Percentiles rank a stretch among this genome's conserved stretches.
These are phyloP conservation scores for Russula sp. DNA, from an alignment of 768 basidiomycete genomes.

Conservation along the genomic window DNA sequence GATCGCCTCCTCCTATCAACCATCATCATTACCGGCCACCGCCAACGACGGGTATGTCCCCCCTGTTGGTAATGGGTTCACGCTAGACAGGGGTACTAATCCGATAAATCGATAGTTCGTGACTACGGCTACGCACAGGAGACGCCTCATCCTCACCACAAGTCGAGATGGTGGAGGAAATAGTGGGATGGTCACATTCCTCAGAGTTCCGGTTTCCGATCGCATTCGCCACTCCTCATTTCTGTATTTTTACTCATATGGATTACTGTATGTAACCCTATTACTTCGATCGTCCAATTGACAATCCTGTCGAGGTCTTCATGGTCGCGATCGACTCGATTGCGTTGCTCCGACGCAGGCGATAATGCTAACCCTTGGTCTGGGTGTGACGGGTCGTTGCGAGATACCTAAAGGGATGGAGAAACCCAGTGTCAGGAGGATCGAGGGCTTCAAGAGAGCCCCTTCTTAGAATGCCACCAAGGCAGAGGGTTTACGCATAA, in stretches of 20 bases:
- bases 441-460: not conserved
- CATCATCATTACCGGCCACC: slow-evolving; percentile 18
- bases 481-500: slow-evolving; percentile 25
- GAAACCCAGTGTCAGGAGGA: not conserved
- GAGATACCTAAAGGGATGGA: not conserved
- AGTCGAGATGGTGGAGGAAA: slow-evolving; percentile 24
- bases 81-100: slow-evolving; percentile 13
- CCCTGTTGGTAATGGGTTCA: not conserved
- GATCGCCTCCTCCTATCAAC: slow-evolving; percentile 15
- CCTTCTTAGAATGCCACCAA: slow-evolving; percentile 9
- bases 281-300: slow-evolving; percentile 18
- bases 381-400: slow-evolving; percentile 2
- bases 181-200: not conserved
- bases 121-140: slow-evolving; percentile 17
- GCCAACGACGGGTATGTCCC: slow-evolving; percentile 3
- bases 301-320: slow-evolving; percentile 7
- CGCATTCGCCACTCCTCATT: slow-evolving; percentile 2
- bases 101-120: slow-evolving; percentile 4
- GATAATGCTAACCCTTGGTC: not conserved
- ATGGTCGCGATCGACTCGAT: slow-evolving; percentile 19
- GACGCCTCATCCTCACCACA: slow-evolving; percentile 23
- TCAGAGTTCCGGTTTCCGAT: slow-evolving; percentile 11
- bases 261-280: slow-evolving; percentile 21
- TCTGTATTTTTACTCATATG: slow-evolving; percentile 23
- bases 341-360: not conserved